phyloP scores from a whole-genome alignment of 345 rosid species.

The Stellera chamaejasme region DNA sequence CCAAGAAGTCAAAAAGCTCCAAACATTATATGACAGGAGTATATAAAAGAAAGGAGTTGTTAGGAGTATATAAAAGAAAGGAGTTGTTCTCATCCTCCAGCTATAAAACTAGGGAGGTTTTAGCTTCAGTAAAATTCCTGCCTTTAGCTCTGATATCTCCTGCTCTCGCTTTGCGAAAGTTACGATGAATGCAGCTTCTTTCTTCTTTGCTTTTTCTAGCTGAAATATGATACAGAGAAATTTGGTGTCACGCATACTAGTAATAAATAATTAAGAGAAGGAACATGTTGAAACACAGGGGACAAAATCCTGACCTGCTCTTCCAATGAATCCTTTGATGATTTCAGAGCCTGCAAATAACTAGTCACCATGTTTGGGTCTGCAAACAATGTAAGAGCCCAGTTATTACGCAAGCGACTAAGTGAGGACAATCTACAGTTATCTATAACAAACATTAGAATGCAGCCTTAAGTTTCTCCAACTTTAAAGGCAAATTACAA shows the following conservation, averaged over 20 bases:
- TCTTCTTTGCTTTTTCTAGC: conserved; percentile 91
- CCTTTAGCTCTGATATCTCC: conserved; percentile 92
- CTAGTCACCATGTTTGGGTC: conserved; percentile 65
- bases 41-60: no score
- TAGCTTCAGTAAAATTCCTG: conserved; percentile 10
- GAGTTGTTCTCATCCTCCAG: no score
- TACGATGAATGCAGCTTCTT: conserved; percentile 96
- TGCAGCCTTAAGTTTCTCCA: neutral
- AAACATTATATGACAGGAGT: no score
- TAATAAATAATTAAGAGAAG: neutral
- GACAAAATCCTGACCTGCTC: conserved; percentile 61
- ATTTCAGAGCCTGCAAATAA: conserved; percentile 71
- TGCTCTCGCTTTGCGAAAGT: conserved; percentile 93
- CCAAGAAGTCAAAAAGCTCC: no score
- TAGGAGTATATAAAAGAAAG: no score
- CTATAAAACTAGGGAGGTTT: no score
- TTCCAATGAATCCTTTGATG: conserved; percentile 73
- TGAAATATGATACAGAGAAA: conserved; percentile 24
- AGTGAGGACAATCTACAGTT: neutral
- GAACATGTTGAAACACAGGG: neutral
- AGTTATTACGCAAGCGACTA: conserved; percentile 6
- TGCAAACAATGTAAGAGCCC: conserved; percentile 27
- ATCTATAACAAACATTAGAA: neutral
- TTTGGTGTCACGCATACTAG: neutral
- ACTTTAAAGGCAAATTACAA: neutral